These are phyloP conservation scores for Dissophora globulifera DNA, from an alignment of 192 early-diverging fungal genomes.

Conservation along the genomic window DNA sequence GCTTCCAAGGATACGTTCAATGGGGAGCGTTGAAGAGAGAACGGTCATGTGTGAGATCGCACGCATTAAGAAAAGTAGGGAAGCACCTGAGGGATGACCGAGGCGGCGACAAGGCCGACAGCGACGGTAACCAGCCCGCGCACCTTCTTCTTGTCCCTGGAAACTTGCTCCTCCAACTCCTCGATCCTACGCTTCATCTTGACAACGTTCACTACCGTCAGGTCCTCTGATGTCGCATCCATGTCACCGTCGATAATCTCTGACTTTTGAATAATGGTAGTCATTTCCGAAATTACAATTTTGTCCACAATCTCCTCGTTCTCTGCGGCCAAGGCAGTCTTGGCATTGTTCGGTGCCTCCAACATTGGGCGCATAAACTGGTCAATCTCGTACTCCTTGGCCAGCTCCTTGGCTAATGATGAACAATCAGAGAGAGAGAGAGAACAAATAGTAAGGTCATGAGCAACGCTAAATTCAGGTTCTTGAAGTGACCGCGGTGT, in stretches of 20 bases:
- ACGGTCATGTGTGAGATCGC: too few relatives aligned
- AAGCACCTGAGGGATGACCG: slow-evolving; percentile 48
- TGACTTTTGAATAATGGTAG: background rate
- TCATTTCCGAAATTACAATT: slow-evolving; percentile 16
- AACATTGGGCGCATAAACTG: slow-evolving; percentile 47
- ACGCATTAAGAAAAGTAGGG: slow-evolving; percentile 51
- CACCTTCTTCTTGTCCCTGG: slow-evolving; percentile 43
- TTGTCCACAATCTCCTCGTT: slow-evolving; percentile 19
- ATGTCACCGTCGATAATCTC: too few relatives aligned
- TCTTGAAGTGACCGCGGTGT: too few relatives aligned
- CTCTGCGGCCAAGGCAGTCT: background rate
- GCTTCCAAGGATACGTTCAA: too few relatives aligned
- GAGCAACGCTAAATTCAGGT: background rate
- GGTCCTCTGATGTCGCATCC: too few relatives aligned
- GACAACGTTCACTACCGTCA: slow-evolving; percentile 26
- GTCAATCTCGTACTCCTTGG: slow-evolving; percentile 45
- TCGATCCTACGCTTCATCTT: slow-evolving; percentile 48
- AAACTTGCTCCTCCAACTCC: slow-evolving; percentile 43
- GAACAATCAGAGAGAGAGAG: background rate
- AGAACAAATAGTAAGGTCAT: background rate
- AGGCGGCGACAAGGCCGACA: slow-evolving; percentile 39
- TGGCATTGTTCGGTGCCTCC: slow-evolving; percentile 12
- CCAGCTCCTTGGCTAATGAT: slow-evolving; percentile 31
- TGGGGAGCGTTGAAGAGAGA: too few relatives aligned
- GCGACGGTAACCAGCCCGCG: slow-evolving; percentile 44